phyloP scores from a whole-genome alignment of 176 grass and related monocot genomes.

The Hordeum marinum region DNA sequence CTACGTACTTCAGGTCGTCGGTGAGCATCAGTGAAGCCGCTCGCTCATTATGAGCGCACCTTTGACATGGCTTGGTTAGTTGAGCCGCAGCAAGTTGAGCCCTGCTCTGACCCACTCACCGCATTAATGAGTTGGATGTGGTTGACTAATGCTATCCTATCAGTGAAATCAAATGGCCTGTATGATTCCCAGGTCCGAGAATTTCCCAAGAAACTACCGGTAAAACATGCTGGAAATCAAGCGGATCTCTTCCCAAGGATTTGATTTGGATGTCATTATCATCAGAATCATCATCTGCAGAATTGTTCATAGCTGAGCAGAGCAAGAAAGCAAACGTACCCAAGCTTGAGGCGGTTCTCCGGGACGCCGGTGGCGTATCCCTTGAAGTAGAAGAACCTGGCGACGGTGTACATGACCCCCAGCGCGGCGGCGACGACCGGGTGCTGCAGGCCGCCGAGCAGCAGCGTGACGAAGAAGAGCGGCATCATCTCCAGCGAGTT shows the following conservation, averaged over 20 bases:
- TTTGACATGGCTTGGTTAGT: background rate
- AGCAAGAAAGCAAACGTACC: conserved; percentile 33
- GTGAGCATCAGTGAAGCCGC: background rate
- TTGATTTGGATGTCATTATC: background rate
- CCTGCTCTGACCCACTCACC: background rate
- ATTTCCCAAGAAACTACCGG: background rate
- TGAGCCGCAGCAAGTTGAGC: background rate
- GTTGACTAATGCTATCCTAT: background rate
- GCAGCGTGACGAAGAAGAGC: conserved; percentile 77
- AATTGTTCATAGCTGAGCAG: too few species aligned
- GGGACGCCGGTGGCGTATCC: conserved; percentile 83
- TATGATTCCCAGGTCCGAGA: too few species aligned
- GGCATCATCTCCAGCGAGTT: conserved; percentile 96
- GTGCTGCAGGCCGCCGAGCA: conserved; percentile 76
- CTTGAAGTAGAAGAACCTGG: conserved; percentile 98
- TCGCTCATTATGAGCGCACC: background rate
- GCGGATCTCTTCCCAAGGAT: background rate
- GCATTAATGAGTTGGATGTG: background rate
- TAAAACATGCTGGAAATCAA: background rate
- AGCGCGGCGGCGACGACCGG: conserved; percentile 59
- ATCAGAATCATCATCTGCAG: background rate
- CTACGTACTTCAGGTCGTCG: background rate
- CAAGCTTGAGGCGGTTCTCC: conserved; percentile 82
- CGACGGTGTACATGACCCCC: conserved; percentile 58
- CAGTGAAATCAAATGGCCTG: background rate